Evolutionary conservation across 176 grass and related monocot species (phyloP).

Genomic region (Bromus sterilis): DNA sequence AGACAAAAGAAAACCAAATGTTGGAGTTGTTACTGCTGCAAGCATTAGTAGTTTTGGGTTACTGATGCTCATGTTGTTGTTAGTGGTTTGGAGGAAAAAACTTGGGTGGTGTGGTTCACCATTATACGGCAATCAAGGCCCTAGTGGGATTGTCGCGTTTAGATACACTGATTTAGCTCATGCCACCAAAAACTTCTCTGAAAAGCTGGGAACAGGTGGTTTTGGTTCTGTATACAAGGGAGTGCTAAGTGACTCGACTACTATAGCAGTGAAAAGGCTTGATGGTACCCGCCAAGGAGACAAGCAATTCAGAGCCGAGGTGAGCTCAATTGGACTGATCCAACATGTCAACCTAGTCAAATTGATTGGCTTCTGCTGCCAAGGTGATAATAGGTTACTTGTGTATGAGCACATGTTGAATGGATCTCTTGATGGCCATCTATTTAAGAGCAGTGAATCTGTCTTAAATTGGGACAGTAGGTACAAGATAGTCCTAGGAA

Average conservation of each 20-base stretch:
- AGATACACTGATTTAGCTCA: neutral
- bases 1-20: neutral
- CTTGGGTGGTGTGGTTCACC: neutral
- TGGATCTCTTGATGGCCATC: conserved; percentile 43
- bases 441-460: conserved; percentile 19
- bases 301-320: conserved; percentile 54
- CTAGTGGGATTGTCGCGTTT: neutral
- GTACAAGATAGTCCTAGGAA: conserved; percentile 30
- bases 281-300: conserved; percentile 32
- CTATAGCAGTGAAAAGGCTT: conserved; percentile 48
- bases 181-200: conserved; percentile 36
- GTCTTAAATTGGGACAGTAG: conserved; percentile 31
- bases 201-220: conserved; percentile 41
- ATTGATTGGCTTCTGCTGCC: conserved; percentile 47
- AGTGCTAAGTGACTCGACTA: conserved; percentile 13
- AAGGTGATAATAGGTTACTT: conserved; percentile 37
- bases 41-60: neutral
- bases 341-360: conserved; percentile 53
- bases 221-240: conserved; percentile 58
- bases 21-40: neutral
- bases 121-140: neutral
- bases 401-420: conserved; percentile 55
- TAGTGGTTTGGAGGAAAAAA: neutral
- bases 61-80: neutral
- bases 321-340: conserved; percentile 49